Evolutionary conservation across 495 filamentous ascomycete species (phyloP), one percentile per base, ranked within the genome.

Genomic region (Hypoxylon cercidicola): DNA sequence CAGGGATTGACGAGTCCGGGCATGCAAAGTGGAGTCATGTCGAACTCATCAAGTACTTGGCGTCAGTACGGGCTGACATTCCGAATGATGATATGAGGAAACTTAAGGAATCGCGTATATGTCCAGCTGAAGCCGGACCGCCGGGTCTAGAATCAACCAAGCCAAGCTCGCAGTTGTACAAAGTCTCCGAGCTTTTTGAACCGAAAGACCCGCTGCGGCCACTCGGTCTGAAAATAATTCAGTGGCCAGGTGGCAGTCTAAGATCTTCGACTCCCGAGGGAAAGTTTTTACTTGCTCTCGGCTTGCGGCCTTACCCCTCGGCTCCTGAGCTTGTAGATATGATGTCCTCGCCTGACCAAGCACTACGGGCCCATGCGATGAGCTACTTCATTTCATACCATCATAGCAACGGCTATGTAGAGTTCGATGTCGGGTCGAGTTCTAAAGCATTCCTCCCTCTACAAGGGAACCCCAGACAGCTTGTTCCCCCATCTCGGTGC

Each of bases 41-140:
- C 44, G 93, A 98, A 66, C 82, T 99, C 13, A 94, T 99, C 75
- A 91, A 89, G 60, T 99, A 99, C 68, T 84, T 99, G 40, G 85
- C 91, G 9, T 94, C 93, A 13, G 93, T 99, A 8, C 85, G 86
- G 51, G 86, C 93, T 46, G 96, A 99, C 70, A 97, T 99, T 54
- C 96, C 95, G 8, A 68, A 76, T 10, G 89, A 88, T 30, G 96
- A 99, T 74, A 84, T 97, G 53, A 87, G 85, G 62, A 89, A 89
- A 62, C 84, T 99, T 25, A 90, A 82, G 34, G 82, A 84, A 28
- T 90, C 90, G 1, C 86, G 85, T 19, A 90, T 97, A 23, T 97
- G 93, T 63, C 90, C 89, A 39, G 89, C 92, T 1, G 94, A 97
- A 78, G 81, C 80, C 35, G 81, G 82, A 4, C 73, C 81, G 0